phyloP scores from a whole-genome alignment of 805 yeast species.

The Candida ortonii region DNA sequence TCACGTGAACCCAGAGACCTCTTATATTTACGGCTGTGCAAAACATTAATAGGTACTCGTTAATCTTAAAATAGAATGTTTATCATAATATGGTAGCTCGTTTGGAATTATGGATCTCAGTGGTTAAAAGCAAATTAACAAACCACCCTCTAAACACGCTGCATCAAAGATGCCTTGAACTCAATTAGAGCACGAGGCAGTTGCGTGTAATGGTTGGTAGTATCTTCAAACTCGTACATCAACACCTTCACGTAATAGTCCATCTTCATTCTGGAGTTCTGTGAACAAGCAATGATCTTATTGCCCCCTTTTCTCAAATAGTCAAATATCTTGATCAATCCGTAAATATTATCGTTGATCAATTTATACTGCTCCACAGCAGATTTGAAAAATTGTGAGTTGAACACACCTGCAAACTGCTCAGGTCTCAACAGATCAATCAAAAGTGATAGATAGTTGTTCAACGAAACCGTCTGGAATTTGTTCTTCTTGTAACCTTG shows the following conservation, averaged over 20 bases:
- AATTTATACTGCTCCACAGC: slow-evolving; percentile 35
- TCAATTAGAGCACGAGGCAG: slow-evolving; percentile 30
- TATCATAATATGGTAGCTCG: too few species aligned
- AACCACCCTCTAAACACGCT: slow-evolving; percentile 3
- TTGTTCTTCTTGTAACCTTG: slow-evolving; percentile 32
- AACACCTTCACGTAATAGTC: slow-evolving; percentile 31
- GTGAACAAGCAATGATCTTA: slow-evolving; percentile 1
- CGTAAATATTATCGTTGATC: slow-evolving; percentile 34
- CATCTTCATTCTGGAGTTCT: slow-evolving; percentile 22
- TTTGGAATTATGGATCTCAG: too few species aligned
- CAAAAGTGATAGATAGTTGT: slow-evolving; percentile 31
- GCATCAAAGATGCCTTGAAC: slow-evolving; percentile 24
- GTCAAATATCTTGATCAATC: slow-evolving; percentile 30
- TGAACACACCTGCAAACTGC: slow-evolving; percentile 18
- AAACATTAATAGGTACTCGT: too few species aligned
- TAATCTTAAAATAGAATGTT: too few species aligned
- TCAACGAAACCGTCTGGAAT: slow-evolving; percentile 17
- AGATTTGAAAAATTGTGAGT: slow-evolving; percentile 27
- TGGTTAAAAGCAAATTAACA: too few species aligned
- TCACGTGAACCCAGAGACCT: too few species aligned
- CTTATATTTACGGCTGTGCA: too few species aligned
- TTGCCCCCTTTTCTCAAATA: slow-evolving; percentile 5
- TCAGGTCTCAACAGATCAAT: slow-evolving; percentile 27
- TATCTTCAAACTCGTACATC: slow-evolving; percentile 34
- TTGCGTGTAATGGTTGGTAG: slow-evolving; percentile 33